Base-by-base conservation (phyloP, 169 alveolate species). In the Sarcocystis neurona region DNA sequence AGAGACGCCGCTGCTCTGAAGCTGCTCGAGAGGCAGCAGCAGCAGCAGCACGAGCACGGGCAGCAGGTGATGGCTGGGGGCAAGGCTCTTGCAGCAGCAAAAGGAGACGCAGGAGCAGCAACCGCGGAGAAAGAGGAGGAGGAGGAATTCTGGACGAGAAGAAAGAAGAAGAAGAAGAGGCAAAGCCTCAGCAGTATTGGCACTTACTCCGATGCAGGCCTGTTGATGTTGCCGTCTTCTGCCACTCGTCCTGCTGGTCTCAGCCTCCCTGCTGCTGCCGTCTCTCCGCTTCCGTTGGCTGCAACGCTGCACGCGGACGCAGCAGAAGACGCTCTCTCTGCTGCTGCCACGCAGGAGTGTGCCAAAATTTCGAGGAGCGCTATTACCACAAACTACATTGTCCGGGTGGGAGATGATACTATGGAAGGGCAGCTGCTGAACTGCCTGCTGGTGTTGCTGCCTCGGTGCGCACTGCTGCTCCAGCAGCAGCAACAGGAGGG, bases 401-500 rank as follows among this genome's bases (percentile, higher is more conserved):
- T 86, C n/a, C 63, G 82, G 37, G 0, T 86, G 41, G 90, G 90
- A n/a, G 90, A 86, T 68, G 56, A 46, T 27, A 66, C 78, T 10
- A 77, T 86, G 77, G 90, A 86, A 50, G 90, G 90, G 10, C 79
- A 66, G 34, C 79, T 32, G 12, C 85, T 41, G 39, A 72, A 41
- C 18, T 79, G 4, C 66, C 90, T 27, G 47, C 89, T n/a, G 80
- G 66, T 23, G 87, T 75, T 53, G 56, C 37, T 18, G 27, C 87
- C 15, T 72, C 87, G 32, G 56, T 79, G 87, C 34, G 56, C 77
- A 48, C 87, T 34, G 34, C 87, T 30, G 87, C 56, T 2, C 77
- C 87, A 50, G 87, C 87, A 53, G 87, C 87, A 50, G 87, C 87
- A 50, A 75, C 87, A 30, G 80, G 56, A 6, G n/a, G n/a, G n/a